Percentiles rank a stretch among this genome's conserved stretches.
These are phyloP conservation scores for Fraxinus velutina DNA, from an alignment of 305 asterid species.

Conservation along the genomic window DNA sequence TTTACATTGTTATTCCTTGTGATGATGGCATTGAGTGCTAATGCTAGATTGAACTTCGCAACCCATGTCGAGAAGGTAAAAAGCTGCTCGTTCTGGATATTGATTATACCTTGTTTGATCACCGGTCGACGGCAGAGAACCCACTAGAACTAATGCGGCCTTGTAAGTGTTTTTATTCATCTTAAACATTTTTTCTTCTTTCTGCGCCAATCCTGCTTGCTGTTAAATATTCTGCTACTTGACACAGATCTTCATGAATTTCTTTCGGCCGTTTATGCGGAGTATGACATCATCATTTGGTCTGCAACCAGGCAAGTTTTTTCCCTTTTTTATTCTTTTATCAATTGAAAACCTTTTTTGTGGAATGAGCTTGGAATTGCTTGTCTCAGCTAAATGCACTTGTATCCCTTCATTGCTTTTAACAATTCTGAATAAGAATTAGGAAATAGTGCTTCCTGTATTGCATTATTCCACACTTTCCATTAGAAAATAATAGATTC, in stretches of 20 bases:
- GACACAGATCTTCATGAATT: slow-evolving; percentile 90
- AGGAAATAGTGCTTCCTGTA: not conserved
- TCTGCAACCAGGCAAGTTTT: slow-evolving; percentile 71
- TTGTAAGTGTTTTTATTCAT: slow-evolving; percentile 49
- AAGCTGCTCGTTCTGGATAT: slow-evolving; percentile 89
- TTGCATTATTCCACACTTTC: not conserved
- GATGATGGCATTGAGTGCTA: slow-evolving; percentile 22
- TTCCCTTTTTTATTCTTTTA: not conserved
- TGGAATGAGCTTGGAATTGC: not conserved
- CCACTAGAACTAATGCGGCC: slow-evolving; percentile 92
- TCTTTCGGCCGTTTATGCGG: slow-evolving; percentile 82
- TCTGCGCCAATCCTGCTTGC: slow-evolving; percentile 12
- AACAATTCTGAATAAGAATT: not conserved
- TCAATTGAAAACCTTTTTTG: not conserved
- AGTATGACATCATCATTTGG: slow-evolving; percentile 94
- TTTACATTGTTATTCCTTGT: not conserved
- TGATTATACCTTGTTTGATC: slow-evolving; percentile 90
- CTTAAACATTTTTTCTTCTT: slow-evolving; percentile 8
- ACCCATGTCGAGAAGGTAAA: slow-evolving; percentile 90
- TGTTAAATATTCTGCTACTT: slow-evolving; percentile 19
- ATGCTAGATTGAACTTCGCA: slow-evolving; percentile 67
- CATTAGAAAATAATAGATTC: not conserved
- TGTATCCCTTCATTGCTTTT: not conserved
- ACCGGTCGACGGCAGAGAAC: slow-evolving; percentile 91
- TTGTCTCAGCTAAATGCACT: not conserved